Percentiles rank a stretch among this genome's conserved stretches.
These are phyloP conservation scores for Hondaea fermentalgiana DNA, from an alignment of 108 stramenopile genomes.

Conservation along the genomic window DNA sequence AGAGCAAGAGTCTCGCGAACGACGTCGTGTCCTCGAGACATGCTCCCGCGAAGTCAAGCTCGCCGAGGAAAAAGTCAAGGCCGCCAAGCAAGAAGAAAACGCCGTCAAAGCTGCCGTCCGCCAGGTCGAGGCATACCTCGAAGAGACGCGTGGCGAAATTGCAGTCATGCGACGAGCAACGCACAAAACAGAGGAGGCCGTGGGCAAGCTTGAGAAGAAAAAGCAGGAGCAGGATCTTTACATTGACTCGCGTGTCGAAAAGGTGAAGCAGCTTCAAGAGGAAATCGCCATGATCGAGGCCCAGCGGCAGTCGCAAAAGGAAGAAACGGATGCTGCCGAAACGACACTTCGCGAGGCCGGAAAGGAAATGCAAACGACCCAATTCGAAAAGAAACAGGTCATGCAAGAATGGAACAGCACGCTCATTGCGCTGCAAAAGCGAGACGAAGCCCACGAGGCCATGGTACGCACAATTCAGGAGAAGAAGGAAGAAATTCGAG, in stretches of 20 bases:
- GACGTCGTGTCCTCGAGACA: conserved; percentile 18
- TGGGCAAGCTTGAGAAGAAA: conserved; percentile 53
- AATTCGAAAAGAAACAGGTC: conserved; percentile 65
- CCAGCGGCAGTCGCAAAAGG: conserved; percentile 45
- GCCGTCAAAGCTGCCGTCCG: conserved; percentile 49
- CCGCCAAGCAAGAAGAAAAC: conserved; percentile 42
- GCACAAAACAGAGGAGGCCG: conserved; percentile 63
- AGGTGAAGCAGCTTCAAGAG: conserved; percentile 52
- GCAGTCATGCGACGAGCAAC: conserved; percentile 60
- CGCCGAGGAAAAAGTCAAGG: conserved; percentile 18
- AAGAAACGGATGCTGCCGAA: conserved; percentile 56
- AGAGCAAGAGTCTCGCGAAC: conserved; percentile 42
- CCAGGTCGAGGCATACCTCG: conserved; percentile 65
- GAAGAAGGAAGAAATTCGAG: conserved; percentile 46
- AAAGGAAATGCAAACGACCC: conserved; percentile 58
- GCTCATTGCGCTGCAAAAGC: conserved; percentile 51
- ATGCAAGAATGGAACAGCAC: conserved; percentile 70
- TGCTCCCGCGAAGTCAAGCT: background rate
- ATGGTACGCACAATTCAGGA: conserved; percentile 50
- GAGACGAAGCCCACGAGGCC: conserved; percentile 68
- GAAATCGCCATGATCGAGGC: conserved; percentile 52
- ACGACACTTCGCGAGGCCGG: conserved; percentile 61
- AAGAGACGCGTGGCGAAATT: conserved; percentile 68
- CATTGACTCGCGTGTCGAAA: conserved; percentile 60
- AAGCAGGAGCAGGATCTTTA: conserved; percentile 64